A percentile compares a stretch with the other conserved stretches of the same genome.
Evolutionary conservation across 2,329 filamentous ascomycete species (phyloP).

Genomic region (Phialophora verrucosa): DNA sequence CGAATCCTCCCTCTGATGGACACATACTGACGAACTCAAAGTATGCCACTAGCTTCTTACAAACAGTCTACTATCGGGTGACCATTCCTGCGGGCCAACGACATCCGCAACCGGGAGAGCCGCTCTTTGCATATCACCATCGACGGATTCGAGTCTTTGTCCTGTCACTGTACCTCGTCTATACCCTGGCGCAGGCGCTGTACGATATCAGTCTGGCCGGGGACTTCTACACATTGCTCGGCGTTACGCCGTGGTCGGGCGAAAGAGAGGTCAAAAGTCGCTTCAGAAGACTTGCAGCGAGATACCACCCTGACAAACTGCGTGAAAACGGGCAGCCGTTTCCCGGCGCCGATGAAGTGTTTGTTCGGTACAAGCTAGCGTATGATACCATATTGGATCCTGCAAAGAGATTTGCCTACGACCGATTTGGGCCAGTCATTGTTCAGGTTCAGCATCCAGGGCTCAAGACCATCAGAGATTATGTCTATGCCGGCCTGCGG

Average conservation of each 20-base stretch:
- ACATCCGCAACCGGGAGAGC: constrained; percentile 70
- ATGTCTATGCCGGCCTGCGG: constrained; percentile 69
- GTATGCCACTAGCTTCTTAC: constrained; percentile 78
- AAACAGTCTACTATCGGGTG: constrained; percentile 83
- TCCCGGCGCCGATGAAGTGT: constrained; percentile 55
- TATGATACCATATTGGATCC: constrained; percentile 82
- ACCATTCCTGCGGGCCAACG: constrained; percentile 88
- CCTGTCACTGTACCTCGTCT: constrained; percentile 81
- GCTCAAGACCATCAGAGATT: constrained; percentile 70
- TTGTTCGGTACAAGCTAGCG: constrained; percentile 81
- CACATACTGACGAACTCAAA: constrained; percentile 45
- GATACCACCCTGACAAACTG: constrained; percentile 84
- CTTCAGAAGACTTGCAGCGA: constrained; percentile 75
- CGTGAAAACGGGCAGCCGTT: constrained; percentile 41
- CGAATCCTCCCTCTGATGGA: not conserved
- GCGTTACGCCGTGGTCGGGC: constrained; percentile 67
- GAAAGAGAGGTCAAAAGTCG: constrained; percentile 81
- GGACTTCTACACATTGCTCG: constrained; percentile 80
- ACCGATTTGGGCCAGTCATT: constrained; percentile 80
- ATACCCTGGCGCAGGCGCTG: constrained; percentile 92
- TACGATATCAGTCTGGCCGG: constrained; percentile 73
- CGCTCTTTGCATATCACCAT: constrained; percentile 73
- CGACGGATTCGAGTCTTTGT: constrained; percentile 83
- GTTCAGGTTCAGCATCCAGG: constrained; percentile 59
- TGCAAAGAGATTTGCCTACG: constrained; percentile 81